Percentiles rank a stretch among this genome's conserved stretches.
Conservation (phyloP, 1,139 yeast genomes). For the Debaryomycetaceae sp. region DNA sequence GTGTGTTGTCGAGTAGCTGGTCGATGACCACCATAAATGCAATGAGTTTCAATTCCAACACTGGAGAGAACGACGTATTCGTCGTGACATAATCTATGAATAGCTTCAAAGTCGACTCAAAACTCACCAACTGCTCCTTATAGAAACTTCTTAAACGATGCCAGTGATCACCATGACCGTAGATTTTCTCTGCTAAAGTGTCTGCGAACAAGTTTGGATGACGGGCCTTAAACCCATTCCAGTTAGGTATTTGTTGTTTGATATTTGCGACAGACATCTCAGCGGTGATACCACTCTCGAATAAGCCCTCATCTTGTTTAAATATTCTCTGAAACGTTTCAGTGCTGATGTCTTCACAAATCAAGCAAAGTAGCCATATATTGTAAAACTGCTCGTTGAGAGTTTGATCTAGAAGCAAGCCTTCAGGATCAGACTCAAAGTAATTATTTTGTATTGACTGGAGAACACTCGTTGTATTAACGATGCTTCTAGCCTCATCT, state of each 20-base stretch:
- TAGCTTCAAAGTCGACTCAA: slow-evolving; percentile 12
- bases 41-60: slow-evolving; percentile 15
- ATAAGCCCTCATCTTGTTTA: slow-evolving; percentile 14
- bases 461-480: slow-evolving; percentile 18
- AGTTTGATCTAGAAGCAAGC: slow-evolving; percentile 25
- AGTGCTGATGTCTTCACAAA: slow-evolving; percentile 15
- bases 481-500: slow-evolving; percentile 21
- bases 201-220: slow-evolving; percentile 20
- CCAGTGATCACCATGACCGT: not conserved
- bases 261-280: slow-evolving; percentile 9
- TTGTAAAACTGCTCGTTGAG: slow-evolving; percentile 41
- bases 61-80: slow-evolving; percentile 4
- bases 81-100: slow-evolving; percentile 8
- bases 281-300: slow-evolving; percentile 15
- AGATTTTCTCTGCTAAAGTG: not conserved
- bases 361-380: slow-evolving; percentile 33
- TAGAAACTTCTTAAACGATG: slow-evolving; percentile 8
- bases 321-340: slow-evolving; percentile 15
- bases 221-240: slow-evolving; percentile 26
- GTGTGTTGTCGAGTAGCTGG: slow-evolving; percentile 15
- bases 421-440: slow-evolving; percentile 11
- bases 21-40: slow-evolving; percentile 21
- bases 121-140: slow-evolving; percentile 12
- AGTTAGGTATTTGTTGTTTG: slow-evolving; percentile 19
- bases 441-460: slow-evolving; percentile 17